Conservation (phyloP, 768 basidiomycete genomes). For the Austroboletus festivus region DNA sequence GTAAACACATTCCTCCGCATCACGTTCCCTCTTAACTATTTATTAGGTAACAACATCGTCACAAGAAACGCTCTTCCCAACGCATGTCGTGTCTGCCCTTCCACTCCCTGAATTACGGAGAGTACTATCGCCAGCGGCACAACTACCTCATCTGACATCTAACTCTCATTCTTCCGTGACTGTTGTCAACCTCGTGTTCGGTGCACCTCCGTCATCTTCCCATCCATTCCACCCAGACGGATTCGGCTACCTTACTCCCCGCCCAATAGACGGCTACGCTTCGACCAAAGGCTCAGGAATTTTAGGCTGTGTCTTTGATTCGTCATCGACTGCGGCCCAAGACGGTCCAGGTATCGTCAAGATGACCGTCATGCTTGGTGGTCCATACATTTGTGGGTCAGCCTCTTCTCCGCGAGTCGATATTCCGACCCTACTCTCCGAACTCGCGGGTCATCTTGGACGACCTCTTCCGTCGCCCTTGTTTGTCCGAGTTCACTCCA, state of each 20-base stretch:
- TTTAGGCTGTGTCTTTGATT: constrained; percentile 90
- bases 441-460: constrained; percentile 46
- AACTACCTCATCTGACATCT: constrained; percentile 61
- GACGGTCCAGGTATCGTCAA: constrained; percentile 58
- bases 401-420: constrained; percentile 21
- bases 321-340: constrained; percentile 65
- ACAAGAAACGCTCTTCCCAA: constrained; percentile 38
- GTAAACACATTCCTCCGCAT: constrained; percentile 30
- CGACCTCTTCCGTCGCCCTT: constrained; percentile 53
- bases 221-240: constrained; percentile 70
- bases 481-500: constrained; percentile 48
- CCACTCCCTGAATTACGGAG: constrained; percentile 53
- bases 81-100: constrained; percentile 77
- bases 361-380: constrained; percentile 88
- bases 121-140: constrained; percentile 38
- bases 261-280: constrained; percentile 58
- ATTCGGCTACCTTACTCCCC: constrained; percentile 93
- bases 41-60: constrained; percentile 34
- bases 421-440: constrained; percentile 23
- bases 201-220: constrained; percentile 36
- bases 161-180: constrained; percentile 78
- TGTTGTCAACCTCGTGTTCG: constrained; percentile 88
- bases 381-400: constrained; percentile 48
- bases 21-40: constrained; percentile 4
- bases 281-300: constrained; percentile 41